Conservation (phyloP, 1,139 yeast species). For the Wickerhamomyces sp. region DNA sequence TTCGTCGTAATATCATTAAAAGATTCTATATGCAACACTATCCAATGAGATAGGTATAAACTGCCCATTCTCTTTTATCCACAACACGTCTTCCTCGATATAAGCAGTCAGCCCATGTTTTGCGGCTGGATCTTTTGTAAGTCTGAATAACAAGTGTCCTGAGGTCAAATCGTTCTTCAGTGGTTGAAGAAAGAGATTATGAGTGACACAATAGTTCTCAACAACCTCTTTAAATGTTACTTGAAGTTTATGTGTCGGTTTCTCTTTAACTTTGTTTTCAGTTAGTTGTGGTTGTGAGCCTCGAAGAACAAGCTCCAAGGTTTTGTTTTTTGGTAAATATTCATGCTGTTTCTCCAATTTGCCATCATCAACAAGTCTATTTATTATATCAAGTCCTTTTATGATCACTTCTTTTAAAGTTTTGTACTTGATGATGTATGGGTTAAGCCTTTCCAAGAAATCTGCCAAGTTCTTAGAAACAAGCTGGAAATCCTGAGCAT, state of each 20-base stretch:
- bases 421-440: conserved; percentile 6
- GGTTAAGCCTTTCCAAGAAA: conserved; percentile 14
- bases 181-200: conserved; percentile 25
- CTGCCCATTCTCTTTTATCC: conserved; percentile 27
- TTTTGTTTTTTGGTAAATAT: not conserved
- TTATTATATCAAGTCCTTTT: conserved; percentile 30
- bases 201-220: conserved; percentile 34
- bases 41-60: conserved; percentile 33
- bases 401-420: conserved; percentile 3
- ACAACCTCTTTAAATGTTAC: conserved; percentile 46
- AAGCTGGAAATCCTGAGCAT: not conserved
- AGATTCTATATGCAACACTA: conserved; percentile 16
- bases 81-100: conserved; percentile 44
- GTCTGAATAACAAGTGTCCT: conserved; percentile 33
- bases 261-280: conserved; percentile 10
- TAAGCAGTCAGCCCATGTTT: conserved; percentile 31
- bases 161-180: conserved; percentile 13
- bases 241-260: conserved; percentile 28
- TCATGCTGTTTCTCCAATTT: conserved; percentile 6
- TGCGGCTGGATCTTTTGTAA: conserved; percentile 29
- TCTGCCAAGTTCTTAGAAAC: conserved; percentile 4
- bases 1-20: not conserved
- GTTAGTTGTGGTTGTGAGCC: conserved; percentile 2
- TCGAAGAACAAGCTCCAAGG: conserved; percentile 3
- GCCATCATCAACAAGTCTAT: conserved; percentile 26